phyloP scores from a whole-genome alignment of 176 grass and related monocot species.

The Aegilops umbellulata region DNA sequence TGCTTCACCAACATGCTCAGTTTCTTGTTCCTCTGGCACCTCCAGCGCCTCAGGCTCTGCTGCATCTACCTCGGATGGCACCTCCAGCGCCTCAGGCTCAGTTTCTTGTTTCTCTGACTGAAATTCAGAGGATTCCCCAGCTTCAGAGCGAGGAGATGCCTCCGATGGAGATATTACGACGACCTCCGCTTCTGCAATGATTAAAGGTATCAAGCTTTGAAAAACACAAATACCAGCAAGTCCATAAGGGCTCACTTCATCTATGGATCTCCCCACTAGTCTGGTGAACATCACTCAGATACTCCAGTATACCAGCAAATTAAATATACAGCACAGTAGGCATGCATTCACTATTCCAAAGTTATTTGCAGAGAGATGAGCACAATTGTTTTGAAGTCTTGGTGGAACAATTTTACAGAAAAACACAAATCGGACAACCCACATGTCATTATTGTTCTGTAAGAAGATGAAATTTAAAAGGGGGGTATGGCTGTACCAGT shows the following conservation, averaged over 20 bases:
- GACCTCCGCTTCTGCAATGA: constrained; percentile 45
- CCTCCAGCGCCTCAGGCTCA: too few relatives aligned
- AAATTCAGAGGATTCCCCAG: constrained; percentile 47
- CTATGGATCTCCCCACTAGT: neutral
- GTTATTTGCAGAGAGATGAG: neutral
- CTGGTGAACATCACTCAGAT: neutral
- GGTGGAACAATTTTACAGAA: neutral
- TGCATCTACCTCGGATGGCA: constrained; percentile 34
- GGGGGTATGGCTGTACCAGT: constrained; percentile 38
- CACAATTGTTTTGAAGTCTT: neutral
- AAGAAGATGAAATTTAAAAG: neutral
- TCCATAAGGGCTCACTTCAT: neutral
- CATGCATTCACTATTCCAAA: neutral
- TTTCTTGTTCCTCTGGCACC: constrained; percentile 47
- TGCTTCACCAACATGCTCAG: constrained; percentile 61
- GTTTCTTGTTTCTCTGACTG: constrained; percentile 52
- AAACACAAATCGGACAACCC: neutral
- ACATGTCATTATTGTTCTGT: constrained; percentile 9
- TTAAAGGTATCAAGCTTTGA: constrained; percentile 14
- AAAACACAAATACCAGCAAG: neutral
- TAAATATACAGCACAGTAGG: neutral
- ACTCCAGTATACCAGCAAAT: constrained; percentile 1
- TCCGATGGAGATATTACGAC: constrained; percentile 20
- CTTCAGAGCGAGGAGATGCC: constrained; percentile 43
- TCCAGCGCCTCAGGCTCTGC: constrained; percentile 45